Evolutionary conservation across 2,329 filamentous ascomycete species (phyloP).

Genomic region (Chaetothyriales sp.): DNA sequence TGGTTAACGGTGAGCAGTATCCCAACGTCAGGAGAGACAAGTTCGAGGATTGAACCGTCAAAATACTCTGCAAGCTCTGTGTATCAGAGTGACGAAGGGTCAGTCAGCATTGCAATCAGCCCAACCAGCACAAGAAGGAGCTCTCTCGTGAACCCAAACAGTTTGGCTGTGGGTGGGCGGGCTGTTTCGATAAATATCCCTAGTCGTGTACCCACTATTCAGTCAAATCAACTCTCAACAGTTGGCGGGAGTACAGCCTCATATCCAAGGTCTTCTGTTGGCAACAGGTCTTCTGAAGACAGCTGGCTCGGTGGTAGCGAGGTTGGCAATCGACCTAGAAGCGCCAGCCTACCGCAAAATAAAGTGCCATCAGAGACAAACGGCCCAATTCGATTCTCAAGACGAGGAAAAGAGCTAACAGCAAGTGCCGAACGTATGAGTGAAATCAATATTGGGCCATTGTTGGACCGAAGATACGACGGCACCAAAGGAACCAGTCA

Average conservation of each 20-base stretch:
- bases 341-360: constrained; percentile 7
- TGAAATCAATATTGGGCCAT: constrained; percentile 6
- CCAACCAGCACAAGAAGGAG: constrained; percentile 1
- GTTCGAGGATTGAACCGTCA: not conserved
- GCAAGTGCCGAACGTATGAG: constrained; percentile 9
- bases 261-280: no score
- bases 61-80: constrained; percentile 11
- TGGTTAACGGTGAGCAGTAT: constrained; percentile 5
- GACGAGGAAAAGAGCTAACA: constrained; percentile 1
- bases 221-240: not conserved
- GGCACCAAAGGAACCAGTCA: constrained; percentile 8
- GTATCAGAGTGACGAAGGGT: constrained; percentile 12
- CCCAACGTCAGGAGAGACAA: not conserved
- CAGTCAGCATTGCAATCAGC: not conserved
- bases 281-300: not conserved
- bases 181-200: constrained; percentile 2
- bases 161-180: constrained; percentile 15
- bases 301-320: not conserved
- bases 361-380: no score
- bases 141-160: constrained; percentile 7
- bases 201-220: not conserved
- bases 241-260: not conserved
- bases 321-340: constrained; percentile 4
- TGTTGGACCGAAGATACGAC: constrained; percentile 6
- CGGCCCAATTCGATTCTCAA: not conserved